A percentile compares a stretch with the other conserved stretches of the same genome.
These are phyloP conservation scores for Bothriochloa decipiens DNA, from an alignment of 176 grass and related monocot genomes.

Conservation along the genomic window DNA sequence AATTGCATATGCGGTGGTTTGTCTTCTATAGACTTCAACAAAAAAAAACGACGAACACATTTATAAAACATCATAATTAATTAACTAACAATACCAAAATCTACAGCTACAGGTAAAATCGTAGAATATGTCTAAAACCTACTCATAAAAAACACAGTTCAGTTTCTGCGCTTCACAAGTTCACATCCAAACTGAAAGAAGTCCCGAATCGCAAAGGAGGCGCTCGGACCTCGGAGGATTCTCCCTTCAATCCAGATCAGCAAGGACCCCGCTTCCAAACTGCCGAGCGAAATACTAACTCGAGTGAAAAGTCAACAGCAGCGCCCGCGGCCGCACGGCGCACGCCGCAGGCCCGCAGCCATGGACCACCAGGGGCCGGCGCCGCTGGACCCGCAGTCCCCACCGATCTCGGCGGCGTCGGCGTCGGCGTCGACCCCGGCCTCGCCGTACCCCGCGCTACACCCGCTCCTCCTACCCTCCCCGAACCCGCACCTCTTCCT, in stretches of 20 bases:
- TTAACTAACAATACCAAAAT: no score
- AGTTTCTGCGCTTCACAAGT: no score
- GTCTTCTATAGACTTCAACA: no score
- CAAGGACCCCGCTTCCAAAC: not conserved
- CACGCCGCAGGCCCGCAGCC: slow-evolving; percentile 2
- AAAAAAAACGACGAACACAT: no score
- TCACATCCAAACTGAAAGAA: no score
- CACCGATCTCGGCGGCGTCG: not conserved
- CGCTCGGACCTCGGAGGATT: not conserved
- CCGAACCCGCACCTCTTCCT: slow-evolving; percentile 54
- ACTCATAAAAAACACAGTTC: no score
- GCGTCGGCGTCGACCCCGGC: not conserved
- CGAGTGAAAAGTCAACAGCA: not conserved
- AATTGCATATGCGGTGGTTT: no score
- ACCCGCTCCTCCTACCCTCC: slow-evolving; percentile 46
- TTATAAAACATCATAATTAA: no score
- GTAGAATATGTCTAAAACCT: no score
- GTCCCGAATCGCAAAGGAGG: no score
- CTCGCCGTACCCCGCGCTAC: slow-evolving; percentile 37
- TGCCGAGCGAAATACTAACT: not conserved
- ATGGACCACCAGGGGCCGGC: slow-evolving; percentile 37
- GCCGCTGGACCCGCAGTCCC: slow-evolving; percentile 5
- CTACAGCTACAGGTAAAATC: no score
- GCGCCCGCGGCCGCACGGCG: not conserved
- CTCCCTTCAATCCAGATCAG: slow-evolving; percentile 14